Percentiles rank a stretch among this genome's conserved stretches.
Conservation (phyloP, 345 rosid genomes). For the Punica granatum region DNA sequence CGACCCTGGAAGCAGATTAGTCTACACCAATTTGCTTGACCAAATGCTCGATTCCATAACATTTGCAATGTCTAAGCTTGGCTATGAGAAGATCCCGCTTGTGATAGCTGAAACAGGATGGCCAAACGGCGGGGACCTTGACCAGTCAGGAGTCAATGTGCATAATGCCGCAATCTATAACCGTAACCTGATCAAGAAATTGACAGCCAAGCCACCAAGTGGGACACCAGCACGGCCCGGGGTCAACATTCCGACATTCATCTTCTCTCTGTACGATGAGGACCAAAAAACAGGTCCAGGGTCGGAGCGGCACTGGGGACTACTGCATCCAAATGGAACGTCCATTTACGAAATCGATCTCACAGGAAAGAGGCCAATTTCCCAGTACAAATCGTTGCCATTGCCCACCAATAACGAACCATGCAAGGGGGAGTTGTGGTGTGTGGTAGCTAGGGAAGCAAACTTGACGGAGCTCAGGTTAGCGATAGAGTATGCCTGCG, state of each 20-base stretch:
- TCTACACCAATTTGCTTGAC: constrained; percentile 65
- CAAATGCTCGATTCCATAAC: constrained; percentile 67
- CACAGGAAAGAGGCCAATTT: constrained; percentile 25
- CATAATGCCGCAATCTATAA: constrained; percentile 72
- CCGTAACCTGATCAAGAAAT: constrained; percentile 47
- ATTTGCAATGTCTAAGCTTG: constrained; percentile 57
- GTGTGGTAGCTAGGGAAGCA: constrained; percentile 41
- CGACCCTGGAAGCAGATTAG: constrained; percentile 41
- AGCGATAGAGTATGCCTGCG: constrained; percentile 39
- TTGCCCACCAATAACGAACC: constrained; percentile 37
- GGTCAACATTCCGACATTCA: constrained; percentile 39
- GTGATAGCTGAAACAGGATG: constrained; percentile 80
- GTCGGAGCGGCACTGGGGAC: constrained; percentile 79
- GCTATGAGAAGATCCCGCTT: constrained; percentile 36
- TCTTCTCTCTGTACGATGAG: constrained; percentile 64
- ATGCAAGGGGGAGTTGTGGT: constrained; percentile 57
- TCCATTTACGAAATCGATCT: constrained; percentile 47
- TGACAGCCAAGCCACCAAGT: constrained; percentile 32
- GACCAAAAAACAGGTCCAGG: constrained; percentile 60
- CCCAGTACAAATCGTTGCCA: constrained; percentile 35
- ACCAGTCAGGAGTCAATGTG: constrained; percentile 55
- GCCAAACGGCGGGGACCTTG: constrained; percentile 68
- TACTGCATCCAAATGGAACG: constrained; percentile 39
- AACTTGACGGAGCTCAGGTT: constrained; percentile 25
- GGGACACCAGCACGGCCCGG: constrained; percentile 83